Percentiles rank a stretch among this genome's conserved stretches.
Conservation (phyloP, 2,329 filamentous ascomycete species). For the Aureobasidium mangrovei region DNA sequence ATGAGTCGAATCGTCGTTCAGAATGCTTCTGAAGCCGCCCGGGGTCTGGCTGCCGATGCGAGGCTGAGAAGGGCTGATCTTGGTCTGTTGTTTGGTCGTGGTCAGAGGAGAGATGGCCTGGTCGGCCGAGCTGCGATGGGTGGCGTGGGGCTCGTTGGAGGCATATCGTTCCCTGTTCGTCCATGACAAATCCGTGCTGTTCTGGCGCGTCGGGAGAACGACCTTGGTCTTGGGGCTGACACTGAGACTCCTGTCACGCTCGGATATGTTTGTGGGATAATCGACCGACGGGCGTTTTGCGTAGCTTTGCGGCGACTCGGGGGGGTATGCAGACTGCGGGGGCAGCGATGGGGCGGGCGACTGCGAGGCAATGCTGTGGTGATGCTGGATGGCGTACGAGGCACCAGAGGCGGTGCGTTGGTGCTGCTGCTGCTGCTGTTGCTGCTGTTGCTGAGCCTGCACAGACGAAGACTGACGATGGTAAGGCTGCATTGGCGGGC, state of each 20-base stretch:
- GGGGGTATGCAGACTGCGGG: constrained; percentile 26
- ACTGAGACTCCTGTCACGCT: constrained; percentile 62
- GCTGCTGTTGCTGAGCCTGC: not conserved
- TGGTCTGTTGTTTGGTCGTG: constrained; percentile 3
- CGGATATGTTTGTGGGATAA: constrained; percentile 35
- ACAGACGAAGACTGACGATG: constrained; percentile 20
- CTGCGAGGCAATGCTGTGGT: constrained; percentile 17
- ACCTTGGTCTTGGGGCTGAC: constrained; percentile 65
- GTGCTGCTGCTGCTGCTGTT: not conserved
- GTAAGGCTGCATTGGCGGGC: constrained; percentile 30
- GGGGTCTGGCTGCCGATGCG: constrained; percentile 6
- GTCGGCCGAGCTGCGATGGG: constrained; percentile 7
- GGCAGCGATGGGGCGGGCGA: constrained; percentile 21
- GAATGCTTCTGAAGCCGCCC: constrained; percentile 1
- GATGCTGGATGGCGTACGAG: constrained; percentile 4
- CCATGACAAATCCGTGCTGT: constrained; percentile 18
- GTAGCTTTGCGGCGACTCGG: constrained; percentile 29
- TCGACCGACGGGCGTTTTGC: constrained; percentile 21
- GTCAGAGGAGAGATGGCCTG: constrained; percentile 10
- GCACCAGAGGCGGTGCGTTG: not conserved
- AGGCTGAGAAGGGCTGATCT: constrained; percentile 3
- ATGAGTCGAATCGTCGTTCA: constrained; percentile 7
- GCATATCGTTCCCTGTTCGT: not conserved
- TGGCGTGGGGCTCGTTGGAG: not conserved
- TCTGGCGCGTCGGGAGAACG: constrained; percentile 22